Conservation (phyloP, 108 stramenopile genomes). For the Discostella stelligeroides region DNA sequence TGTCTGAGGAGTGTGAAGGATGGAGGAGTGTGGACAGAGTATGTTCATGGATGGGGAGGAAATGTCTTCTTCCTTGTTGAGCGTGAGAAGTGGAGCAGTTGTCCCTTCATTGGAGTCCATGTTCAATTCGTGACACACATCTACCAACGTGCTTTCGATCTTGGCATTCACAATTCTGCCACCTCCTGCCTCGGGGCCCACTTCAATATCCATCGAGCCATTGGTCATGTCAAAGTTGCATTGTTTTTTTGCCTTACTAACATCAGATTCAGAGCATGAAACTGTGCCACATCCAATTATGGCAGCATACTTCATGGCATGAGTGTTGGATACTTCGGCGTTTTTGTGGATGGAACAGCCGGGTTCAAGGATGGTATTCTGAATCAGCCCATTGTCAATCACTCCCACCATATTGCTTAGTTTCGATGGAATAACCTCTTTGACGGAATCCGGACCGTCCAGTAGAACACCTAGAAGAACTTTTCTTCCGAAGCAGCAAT, state of each 20-base stretch:
- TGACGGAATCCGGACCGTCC: conserved; percentile 17
- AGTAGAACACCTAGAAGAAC: conserved; percentile 49
- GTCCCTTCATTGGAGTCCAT: conserved; percentile 37
- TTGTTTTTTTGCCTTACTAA: not conserved
- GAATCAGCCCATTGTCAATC: conserved; percentile 59
- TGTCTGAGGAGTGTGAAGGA: conserved; percentile 68
- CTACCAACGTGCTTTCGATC: conserved; percentile 66
- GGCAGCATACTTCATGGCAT: conserved; percentile 56
- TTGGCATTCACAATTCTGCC: conserved; percentile 50
- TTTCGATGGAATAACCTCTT: not conserved
- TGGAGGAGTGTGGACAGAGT: conserved; percentile 45
- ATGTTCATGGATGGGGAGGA: conserved; percentile 46
- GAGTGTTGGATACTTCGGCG: conserved; percentile 55
- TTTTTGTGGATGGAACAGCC: conserved; percentile 70
- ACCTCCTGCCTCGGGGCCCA: conserved; percentile 85
- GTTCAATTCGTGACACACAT: conserved; percentile 60
- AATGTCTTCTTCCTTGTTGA: not conserved
- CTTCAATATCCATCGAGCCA: conserved; percentile 57
- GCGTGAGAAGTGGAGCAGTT: conserved; percentile 12
- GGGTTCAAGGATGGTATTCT: conserved; percentile 57
- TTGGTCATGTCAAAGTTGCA: conserved; percentile 39
- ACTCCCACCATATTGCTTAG: conserved; percentile 45
- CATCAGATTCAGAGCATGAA: conserved; percentile 10
- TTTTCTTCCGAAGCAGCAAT: conserved; percentile 55
- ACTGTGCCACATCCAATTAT: conserved; percentile 69